These are phyloP conservation scores for Xerocomus brunneocitrinus DNA, from an alignment of 768 basidiomycete species.

Conservation along the genomic window DNA sequence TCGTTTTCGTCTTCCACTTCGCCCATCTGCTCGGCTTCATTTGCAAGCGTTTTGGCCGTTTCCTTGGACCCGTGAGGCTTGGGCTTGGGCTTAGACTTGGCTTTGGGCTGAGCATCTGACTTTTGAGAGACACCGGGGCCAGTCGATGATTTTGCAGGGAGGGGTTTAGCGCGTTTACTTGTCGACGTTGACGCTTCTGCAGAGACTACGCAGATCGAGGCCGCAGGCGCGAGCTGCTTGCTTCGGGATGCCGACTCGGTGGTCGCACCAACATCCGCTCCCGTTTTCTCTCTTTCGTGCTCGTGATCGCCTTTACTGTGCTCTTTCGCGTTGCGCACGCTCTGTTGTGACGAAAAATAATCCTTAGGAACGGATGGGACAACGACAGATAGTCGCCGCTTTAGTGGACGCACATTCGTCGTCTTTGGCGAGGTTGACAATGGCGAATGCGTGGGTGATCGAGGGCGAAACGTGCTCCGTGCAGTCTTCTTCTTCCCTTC, in stretches of 20 bases:
- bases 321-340: not conserved
- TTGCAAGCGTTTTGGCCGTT: not conserved
- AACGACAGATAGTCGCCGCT: slow-evolving; percentile 27
- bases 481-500: not conserved
- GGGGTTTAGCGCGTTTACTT: slow-evolving; percentile 16
- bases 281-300: not conserved
- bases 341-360: not conserved
- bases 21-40: not conserved
- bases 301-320: not conserved
- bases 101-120: not conserved
- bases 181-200: slow-evolving; percentile 20
- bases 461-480: not conserved
- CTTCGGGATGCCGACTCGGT: not conserved
- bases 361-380: slow-evolving; percentile 25
- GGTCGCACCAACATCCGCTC: not conserved
- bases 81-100: not conserved
- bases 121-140: not conserved
- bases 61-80: slow-evolving; percentile 1
- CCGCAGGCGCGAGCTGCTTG: slow-evolving; percentile 14
- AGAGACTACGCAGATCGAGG: slow-evolving; percentile 20
- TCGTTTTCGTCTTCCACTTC: not conserved
- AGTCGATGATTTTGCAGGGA: slow-evolving; percentile 12
- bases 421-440: slow-evolving; percentile 2
- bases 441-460: slow-evolving; percentile 8
- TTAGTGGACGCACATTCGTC: slow-evolving; percentile 6